phyloP scores from a whole-genome alignment of 306 rosid species.

The Castanopsis chinensis region DNA sequence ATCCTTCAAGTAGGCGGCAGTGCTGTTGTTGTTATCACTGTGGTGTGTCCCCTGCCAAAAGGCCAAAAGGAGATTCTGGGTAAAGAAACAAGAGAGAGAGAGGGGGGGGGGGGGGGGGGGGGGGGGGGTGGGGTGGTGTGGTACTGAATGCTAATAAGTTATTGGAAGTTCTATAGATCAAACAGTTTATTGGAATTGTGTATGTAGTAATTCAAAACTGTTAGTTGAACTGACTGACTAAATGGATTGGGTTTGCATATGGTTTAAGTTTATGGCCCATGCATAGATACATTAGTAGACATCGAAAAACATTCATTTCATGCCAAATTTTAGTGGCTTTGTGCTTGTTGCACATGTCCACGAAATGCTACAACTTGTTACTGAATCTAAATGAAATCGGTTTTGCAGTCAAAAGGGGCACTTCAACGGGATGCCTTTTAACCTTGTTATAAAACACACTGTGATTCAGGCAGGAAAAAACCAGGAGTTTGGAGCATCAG shows the following conservation, averaged over 20 bases:
- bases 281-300: not conserved
- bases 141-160: not conserved
- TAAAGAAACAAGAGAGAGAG: too few relatives aligned
- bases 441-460: constrained; percentile 75
- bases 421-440: constrained; percentile 82
- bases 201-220: not conserved
- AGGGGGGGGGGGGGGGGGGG: too few relatives aligned
- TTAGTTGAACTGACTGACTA: not conserved
- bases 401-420: constrained; percentile 81
- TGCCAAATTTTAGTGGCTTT: not conserved
- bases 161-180: not conserved
- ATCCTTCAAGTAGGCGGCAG: not conserved
- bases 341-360: not conserved
- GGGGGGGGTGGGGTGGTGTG: not conserved
- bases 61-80: too few relatives aligned
- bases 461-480: constrained; percentile 82
- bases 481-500: constrained; percentile 65
- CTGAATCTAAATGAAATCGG: constrained; percentile 13
- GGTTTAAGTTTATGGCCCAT: not conserved
- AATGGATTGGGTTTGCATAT: not conserved
- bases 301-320: not conserved
- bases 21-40: not conserved
- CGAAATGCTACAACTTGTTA: not conserved
- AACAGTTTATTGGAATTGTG: not conserved
- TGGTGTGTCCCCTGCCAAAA: not conserved